Conservation (phyloP, 768 basidiomycete species). For the Lactarius akahatsu region DNA sequence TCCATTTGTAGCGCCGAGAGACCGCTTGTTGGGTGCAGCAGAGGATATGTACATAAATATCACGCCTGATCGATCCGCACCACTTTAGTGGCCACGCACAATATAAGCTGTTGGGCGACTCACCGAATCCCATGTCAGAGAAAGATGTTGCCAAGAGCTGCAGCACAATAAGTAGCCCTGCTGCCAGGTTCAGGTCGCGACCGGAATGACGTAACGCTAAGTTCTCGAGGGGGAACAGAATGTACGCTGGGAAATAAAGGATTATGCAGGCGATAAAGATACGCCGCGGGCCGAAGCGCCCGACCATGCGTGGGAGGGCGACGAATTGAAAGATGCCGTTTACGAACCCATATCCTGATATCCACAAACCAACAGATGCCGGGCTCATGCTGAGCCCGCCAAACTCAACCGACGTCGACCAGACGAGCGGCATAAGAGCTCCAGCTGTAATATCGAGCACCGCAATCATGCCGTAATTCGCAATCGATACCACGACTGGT, state of each 20-base stretch:
- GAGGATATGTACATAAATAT: slow-evolving; percentile 70
- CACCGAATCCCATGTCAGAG: slow-evolving; percentile 20
- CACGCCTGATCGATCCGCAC: slow-evolving; percentile 46
- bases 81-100: background rate
- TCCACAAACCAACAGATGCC: slow-evolving; percentile 39
- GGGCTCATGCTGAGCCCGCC: slow-evolving; percentile 43
- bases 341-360: slow-evolving; percentile 39
- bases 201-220: background rate
- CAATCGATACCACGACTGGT: too few relatives aligned
- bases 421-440: slow-evolving; percentile 47
- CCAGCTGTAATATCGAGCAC: slow-evolving; percentile 43
- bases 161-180: slow-evolving; percentile 11
- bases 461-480: too few relatives aligned
- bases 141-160: slow-evolving; percentile 12
- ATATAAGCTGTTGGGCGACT: background rate
- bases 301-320: slow-evolving; percentile 40
- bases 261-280: slow-evolving; percentile 33
- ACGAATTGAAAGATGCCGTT: slow-evolving; percentile 42
- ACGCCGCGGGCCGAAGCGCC: slow-evolving; percentile 39
- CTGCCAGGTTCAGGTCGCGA: background rate
- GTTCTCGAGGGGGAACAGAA: slow-evolving; percentile 34
- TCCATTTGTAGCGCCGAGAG: slow-evolving; percentile 70
- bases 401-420: slow-evolving; percentile 42
- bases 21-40: slow-evolving; percentile 60
- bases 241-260: slow-evolving; percentile 31